Percentiles rank a stretch among this genome's conserved stretches.
These are phyloP conservation scores for Trichosporon coremiiforme DNA, from an alignment of 1,284 basidiomycete species.

Conservation along the genomic window DNA sequence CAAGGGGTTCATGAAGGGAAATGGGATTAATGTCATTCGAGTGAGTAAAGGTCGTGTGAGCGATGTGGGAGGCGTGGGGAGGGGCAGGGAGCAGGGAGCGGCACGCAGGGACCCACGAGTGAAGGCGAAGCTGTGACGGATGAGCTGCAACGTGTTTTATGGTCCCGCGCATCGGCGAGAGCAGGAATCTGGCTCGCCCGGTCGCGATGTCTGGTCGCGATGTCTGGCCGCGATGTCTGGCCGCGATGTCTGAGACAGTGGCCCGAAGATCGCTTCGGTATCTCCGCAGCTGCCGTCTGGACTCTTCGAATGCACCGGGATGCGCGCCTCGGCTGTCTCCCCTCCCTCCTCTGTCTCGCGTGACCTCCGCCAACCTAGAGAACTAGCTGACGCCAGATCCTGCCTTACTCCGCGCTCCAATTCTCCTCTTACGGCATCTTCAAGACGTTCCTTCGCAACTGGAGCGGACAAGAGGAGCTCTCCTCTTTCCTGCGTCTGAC, in stretches of 20 bases:
- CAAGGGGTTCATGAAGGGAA: slow-evolving; percentile 80
- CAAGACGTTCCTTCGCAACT: slow-evolving; percentile 66
- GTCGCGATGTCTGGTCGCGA: no score
- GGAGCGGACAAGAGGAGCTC: slow-evolving; percentile 66
- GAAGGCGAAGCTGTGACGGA: no score
- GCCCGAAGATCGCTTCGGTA: background rate
- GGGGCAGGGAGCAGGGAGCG: background rate
- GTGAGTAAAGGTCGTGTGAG: slow-evolving; percentile 37
- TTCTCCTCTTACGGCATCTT: slow-evolving; percentile 83
- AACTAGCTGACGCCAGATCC: slow-evolving; percentile 38
- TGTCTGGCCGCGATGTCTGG: background rate
- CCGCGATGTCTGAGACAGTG: background rate
- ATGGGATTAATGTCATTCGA: slow-evolving; percentile 87
- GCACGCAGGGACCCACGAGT: no score
- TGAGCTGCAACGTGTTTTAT: no score
- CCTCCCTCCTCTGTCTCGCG: no score
- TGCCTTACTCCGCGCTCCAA: slow-evolving; percentile 75
- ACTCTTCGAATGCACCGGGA: background rate
- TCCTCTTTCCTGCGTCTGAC: slow-evolving; percentile 79
- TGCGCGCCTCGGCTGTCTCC: background rate
- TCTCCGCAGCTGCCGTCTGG: background rate
- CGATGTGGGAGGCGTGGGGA: background rate
- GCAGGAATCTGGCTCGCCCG: no score
- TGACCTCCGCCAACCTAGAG: no score
- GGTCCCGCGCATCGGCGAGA: no score